Base-by-base conservation (phyloP, 345 rosid genomes). In the Raphanus raphanistrum region DNA sequence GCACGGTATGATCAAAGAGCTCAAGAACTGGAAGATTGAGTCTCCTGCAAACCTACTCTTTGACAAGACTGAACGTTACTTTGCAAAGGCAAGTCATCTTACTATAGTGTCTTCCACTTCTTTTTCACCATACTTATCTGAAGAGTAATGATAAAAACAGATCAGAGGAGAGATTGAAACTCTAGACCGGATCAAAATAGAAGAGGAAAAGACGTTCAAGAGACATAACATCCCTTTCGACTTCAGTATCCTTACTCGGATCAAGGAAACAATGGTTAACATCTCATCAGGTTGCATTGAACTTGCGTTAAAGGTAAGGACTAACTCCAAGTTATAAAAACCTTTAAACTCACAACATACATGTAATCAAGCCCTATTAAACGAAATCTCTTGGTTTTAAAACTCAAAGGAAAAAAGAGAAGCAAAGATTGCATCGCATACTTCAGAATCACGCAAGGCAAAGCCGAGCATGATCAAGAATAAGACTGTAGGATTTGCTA, bases 271-370 rank as follows among this genome's bases (percentile, higher is more conserved):
- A 50, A 84, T 85, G 88, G 98, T 93, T 77, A 92, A 95, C 81
- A 80, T 90, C 86, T 95, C 94, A 68, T 91, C 98, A 10, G 84
- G 87, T 80, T 88, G 94, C 84, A 95, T 92, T 90, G 96, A 95
- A 80, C 68, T 88, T 48, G 90, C 89, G 28, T 77, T 95, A 60
- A 84, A 86, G 96, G 97, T 92, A 85, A 8, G 3, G 15, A 4
- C 45, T 57, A 5, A 69, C 50, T 8, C 0, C n/a, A 28, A 55
- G 50, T 73, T 63, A 2, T 48, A 64, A 45, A 61, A 8, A 32
- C 45, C 52, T 25, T 4, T 5, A n/a, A 41, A 52, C 35, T 60
- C 16, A 17, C 59, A 32, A 2, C 28, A 29, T 28, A 64, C 60
- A 71, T 71, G 5, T 64, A 52, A 52, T 71, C 76, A 31, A 15